These are phyloP conservation scores for Barnettozyma botsteinii DNA, from an alignment of 805 yeast genomes.

Conservation along the genomic window DNA sequence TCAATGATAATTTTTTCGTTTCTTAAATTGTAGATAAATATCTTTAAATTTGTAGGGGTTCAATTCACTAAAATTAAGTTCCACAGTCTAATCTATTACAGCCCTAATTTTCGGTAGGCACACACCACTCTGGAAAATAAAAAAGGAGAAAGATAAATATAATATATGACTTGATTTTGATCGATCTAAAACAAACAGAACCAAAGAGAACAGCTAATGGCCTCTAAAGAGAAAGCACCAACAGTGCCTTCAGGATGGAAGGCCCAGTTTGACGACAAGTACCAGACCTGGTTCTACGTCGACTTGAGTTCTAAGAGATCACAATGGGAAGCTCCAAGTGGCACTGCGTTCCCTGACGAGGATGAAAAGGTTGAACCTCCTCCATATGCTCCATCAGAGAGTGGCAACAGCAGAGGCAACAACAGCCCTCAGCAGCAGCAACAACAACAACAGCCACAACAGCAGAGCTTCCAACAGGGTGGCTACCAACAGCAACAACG, in stretches of 20 bases:
- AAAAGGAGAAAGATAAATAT: no score
- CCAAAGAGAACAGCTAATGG: background rate
- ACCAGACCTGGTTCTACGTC: slow-evolving; percentile 78
- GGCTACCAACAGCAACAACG: slow-evolving; percentile 10
- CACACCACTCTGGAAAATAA: no score
- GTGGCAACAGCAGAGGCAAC: slow-evolving; percentile 11
- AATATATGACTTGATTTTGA: no score
- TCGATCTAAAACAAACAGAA: no score
- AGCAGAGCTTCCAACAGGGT: no score
- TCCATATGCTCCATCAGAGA: slow-evolving; percentile 20
- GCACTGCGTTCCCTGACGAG: slow-evolving; percentile 38
- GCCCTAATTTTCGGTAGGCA: no score
- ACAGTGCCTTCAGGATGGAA: slow-evolving; percentile 65
- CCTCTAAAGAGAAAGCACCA: slow-evolving; percentile 33
- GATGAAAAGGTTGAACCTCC: slow-evolving; percentile 36
- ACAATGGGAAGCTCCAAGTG: slow-evolving; percentile 85
- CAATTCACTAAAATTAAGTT: no score
- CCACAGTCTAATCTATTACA: no score
- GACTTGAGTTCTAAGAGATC: slow-evolving; percentile 63
- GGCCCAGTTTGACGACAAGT: slow-evolving; percentile 65
- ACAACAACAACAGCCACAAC: slow-evolving; percentile 15
- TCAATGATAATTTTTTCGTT: no score
- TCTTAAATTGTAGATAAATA: background rate
- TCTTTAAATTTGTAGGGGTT: no score
- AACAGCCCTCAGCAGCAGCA: slow-evolving; percentile 15